These are phyloP conservation scores for Chrysoporthe austroafricana DNA, from an alignment of 2,329 filamentous ascomycete genomes.

Conservation along the genomic window DNA sequence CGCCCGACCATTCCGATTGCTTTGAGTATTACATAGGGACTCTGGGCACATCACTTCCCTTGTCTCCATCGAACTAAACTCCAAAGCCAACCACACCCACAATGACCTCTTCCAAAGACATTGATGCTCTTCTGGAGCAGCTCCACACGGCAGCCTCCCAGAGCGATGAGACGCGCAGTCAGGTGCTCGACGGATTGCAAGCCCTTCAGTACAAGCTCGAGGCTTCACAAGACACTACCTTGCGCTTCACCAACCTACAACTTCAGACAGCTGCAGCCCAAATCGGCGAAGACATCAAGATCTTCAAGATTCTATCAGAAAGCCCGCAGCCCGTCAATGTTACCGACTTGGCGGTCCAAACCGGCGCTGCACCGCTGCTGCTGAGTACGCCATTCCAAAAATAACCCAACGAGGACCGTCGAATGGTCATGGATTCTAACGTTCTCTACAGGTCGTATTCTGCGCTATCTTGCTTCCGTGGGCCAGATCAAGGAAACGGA, in stretches of 20 bases:
- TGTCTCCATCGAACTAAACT: background rate
- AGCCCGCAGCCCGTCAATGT: background rate
- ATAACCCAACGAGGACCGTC: background rate
- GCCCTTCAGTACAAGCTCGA: slow-evolving; percentile 27
- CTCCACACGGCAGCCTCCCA: background rate
- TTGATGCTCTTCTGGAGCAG: background rate
- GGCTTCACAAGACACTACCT: slow-evolving; percentile 27
- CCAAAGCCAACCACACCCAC: background rate
- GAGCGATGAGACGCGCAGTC: background rate
- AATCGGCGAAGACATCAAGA: slow-evolving; percentile 12
- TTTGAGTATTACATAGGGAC: background rate
- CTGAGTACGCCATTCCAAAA: background rate
- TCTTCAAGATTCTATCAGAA: slow-evolving; percentile 9
- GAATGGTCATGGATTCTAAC: background rate
- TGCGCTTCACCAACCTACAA: slow-evolving; percentile 5
- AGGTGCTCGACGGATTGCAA: slow-evolving; percentile 23
- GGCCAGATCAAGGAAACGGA: background rate
- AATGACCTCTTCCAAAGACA: background rate
- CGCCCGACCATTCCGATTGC: too few relatives aligned
- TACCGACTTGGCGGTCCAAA: slow-evolving; percentile 12
- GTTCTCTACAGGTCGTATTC: background rate
- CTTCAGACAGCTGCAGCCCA: slow-evolving; percentile 9
- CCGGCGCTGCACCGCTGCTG: slow-evolving; percentile 6
- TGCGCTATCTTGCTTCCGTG: slow-evolving; percentile 10
- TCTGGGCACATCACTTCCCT: background rate